Evolutionary conservation across 305 asterid species (phyloP).

Genomic region (Fraxinus albicans): DNA sequence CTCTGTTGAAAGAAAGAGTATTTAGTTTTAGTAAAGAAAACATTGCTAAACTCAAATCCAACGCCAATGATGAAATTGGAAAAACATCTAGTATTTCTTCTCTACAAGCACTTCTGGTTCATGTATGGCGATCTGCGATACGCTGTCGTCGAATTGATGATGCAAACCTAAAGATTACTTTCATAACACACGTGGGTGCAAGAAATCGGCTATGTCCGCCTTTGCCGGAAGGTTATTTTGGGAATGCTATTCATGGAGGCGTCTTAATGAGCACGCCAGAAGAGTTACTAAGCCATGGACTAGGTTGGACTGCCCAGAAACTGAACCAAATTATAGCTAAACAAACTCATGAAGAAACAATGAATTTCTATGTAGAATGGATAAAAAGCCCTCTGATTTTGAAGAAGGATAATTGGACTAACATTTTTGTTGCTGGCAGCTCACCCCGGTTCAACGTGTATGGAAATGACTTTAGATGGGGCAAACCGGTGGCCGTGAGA

Average conservation of each 20-base stretch:
- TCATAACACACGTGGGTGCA: slow-evolving; percentile 20
- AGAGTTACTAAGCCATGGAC: slow-evolving; percentile 28
- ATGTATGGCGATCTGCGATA: slow-evolving; percentile 35
- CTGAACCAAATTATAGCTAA: slow-evolving; percentile 25
- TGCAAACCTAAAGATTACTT: neutral
- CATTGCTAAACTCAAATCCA: slow-evolving; percentile 27
- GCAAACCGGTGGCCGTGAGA: slow-evolving; percentile 49
- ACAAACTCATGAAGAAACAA: slow-evolving; percentile 25
- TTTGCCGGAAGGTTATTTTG: slow-evolving; percentile 38
- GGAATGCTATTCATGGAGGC: slow-evolving; percentile 26
- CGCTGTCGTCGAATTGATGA: slow-evolving; percentile 20
- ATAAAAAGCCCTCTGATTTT: slow-evolving; percentile 19
- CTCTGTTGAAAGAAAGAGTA: slow-evolving; percentile 23
- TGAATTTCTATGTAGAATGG: slow-evolving; percentile 31
- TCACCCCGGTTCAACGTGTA: slow-evolving; percentile 49
- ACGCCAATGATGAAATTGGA: slow-evolving; percentile 33
- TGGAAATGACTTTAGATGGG: slow-evolving; percentile 55
- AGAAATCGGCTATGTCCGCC: slow-evolving; percentile 32
- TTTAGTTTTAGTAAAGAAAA: slow-evolving; percentile 31
- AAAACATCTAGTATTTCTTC: neutral
- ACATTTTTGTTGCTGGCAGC: slow-evolving; percentile 24
- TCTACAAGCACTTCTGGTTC: no score
- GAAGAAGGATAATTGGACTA: neutral
- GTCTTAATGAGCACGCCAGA: neutral
- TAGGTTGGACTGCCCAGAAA: slow-evolving; percentile 39